Evolutionary conservation across 1,284 basidiomycete species (phyloP), one percentile per base, ranked within the genome.

Genomic region (Puccinia polysora): DNA sequence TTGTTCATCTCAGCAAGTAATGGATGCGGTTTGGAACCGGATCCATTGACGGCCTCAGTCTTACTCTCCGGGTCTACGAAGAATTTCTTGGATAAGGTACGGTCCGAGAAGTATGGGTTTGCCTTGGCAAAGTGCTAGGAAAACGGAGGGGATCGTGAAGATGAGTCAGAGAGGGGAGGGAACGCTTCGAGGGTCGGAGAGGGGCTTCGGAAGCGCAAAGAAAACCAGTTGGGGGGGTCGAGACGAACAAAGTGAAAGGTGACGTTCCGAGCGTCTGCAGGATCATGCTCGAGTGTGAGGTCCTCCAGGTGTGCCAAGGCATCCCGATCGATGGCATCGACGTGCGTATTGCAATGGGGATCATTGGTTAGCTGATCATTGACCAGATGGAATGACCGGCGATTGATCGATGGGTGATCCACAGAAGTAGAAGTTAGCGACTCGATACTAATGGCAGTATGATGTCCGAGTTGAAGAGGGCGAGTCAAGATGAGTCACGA

Each of bases 191-290:
- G n/a, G n/a, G n/a, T n/a, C n/a, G n/a, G n/a, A 15, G n/a, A 36
- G 8, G 6, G 12, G 34, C 7, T 58, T 20, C 28, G 32, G n/a
- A n/a, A 59, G 25, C 32, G 14, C 18, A 18, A 36, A 12, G 38
- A 38, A 8, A 59, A n/a, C n/a, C n/a, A n/a, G n/a, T n/a, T n/a
- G n/a, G n/a, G n/a, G n/a, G n/a, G n/a, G n/a, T n/a, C n/a, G n/a
- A n/a, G n/a, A n/a, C n/a, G n/a, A n/a, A 49, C 47, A 49, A 49
- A 49, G 23, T 49, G 47, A 49, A 49, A 49, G 47, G 47, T 49
- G 47, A 49, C 10, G 3, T 49, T 49, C 23, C 10, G 47, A 49
- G 47, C 47, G 8, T 49, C 47, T 10, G 18, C 8, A 49, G 47
- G 47, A 49, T 49, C 10, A 10, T 49, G 47, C 47, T 49, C 10